Percentiles rank a stretch among this genome's conserved stretches.
Evolutionary conservation across 148 eudicot species (phyloP).

Genomic region (Camellia lanceoleosa): DNA sequence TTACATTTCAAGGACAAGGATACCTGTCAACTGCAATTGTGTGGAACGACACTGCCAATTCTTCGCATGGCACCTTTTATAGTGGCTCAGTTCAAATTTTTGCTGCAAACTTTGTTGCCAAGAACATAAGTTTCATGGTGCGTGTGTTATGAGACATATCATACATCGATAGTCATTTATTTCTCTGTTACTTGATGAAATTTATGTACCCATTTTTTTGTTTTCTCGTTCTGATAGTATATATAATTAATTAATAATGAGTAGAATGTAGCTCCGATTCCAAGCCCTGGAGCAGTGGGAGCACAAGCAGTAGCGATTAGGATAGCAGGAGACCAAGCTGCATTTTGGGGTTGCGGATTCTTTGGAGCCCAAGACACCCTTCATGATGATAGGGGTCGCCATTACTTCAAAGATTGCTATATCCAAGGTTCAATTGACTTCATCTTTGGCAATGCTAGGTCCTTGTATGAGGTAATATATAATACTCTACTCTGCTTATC

Average conservation of each 20-base stretch:
- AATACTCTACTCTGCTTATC: too few species aligned
- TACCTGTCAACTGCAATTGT: constrained; percentile 69
- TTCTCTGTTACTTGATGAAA: too few species aligned
- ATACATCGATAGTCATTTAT: too few species aligned
- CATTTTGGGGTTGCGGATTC: constrained; percentile 98
- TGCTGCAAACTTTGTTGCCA: constrained; percentile 72
- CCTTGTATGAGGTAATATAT: too few species aligned
- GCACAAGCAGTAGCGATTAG: constrained; percentile 93
- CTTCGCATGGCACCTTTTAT: constrained; percentile 75
- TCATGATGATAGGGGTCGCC: too few species aligned
- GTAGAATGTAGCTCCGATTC: constrained; percentile 88
- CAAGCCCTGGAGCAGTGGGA: constrained; percentile 72
- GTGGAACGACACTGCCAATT: constrained; percentile 92
- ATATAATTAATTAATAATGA: too few species aligned
- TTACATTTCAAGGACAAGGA: constrained; percentile 97
- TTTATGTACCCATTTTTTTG: too few species aligned
- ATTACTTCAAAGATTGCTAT: too few species aligned
- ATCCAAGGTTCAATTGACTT: too few species aligned
- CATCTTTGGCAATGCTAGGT: too few species aligned
- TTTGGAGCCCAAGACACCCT: constrained; percentile 49
- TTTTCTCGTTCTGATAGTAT: too few species aligned
- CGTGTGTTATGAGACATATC: neutral
- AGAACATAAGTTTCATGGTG: constrained; percentile 95
- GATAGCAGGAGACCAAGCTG: constrained; percentile 68
- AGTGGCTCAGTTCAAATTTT: constrained; percentile 90